Conservation (phyloP, 352 stramenopile genomes). For the Pythium sp. region DNA sequence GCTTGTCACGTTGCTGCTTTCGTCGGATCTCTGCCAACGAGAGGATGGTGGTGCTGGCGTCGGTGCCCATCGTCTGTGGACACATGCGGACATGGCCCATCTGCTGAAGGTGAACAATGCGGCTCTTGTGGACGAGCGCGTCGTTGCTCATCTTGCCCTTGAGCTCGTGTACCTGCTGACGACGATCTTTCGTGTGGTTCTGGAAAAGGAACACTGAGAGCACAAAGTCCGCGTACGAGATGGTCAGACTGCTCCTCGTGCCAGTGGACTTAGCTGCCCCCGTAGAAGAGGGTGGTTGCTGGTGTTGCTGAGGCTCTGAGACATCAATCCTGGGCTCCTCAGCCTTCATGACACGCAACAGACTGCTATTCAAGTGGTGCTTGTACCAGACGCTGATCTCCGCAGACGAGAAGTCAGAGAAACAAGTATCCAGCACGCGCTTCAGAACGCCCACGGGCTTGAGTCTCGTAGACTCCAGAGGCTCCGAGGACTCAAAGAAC, state of each 20-base stretch:
- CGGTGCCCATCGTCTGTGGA: constrained; percentile 21
- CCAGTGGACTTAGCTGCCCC: not conserved
- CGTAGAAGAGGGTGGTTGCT: not conserved
- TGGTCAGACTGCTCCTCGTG: constrained; percentile 7
- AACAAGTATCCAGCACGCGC: constrained; percentile 29
- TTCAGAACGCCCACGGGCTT: constrained; percentile 35
- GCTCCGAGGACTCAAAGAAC: constrained; percentile 40
- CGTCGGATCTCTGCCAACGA: constrained; percentile 9
- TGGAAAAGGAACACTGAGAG: constrained; percentile 57
- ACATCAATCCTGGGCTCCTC: not conserved
- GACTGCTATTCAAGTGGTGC: constrained; percentile 19
- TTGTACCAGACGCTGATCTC: constrained; percentile 36
- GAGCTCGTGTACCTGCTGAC: constrained; percentile 23
- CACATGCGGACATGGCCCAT: constrained; percentile 70
- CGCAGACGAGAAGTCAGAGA: constrained; percentile 20
- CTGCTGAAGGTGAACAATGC: constrained; percentile 70
- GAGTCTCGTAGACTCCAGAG: constrained; percentile 24
- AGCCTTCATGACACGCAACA: constrained; percentile 9
- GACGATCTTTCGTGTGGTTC: constrained; percentile 21
- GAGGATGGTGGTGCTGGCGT: not conserved
- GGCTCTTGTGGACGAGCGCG: constrained; percentile 46
- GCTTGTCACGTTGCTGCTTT: constrained; percentile 1
- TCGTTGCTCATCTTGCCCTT: constrained; percentile 39
- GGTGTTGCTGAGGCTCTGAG: not conserved
- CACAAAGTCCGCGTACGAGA: constrained; percentile 58